A percentile compares a stretch with the other conserved stretches of the same genome.
phyloP scores from a whole-genome alignment of 2,329 filamentous ascomycete species.

The Clonostachys chloroleuca region DNA sequence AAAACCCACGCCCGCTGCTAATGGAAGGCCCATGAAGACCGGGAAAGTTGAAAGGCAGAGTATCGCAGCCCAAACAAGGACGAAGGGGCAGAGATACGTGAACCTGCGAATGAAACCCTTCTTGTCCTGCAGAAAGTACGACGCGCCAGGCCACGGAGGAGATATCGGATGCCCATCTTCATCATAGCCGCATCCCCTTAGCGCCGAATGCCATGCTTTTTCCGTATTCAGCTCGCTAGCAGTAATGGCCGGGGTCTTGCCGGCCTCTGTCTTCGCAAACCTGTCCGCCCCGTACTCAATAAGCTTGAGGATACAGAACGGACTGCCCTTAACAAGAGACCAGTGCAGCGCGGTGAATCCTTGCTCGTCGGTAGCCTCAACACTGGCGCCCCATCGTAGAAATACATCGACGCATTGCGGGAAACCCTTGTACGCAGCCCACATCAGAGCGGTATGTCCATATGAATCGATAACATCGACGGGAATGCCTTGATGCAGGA shows the following conservation, averaged over 20 bases:
- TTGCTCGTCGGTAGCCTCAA: conserved; percentile 84
- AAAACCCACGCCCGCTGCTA: conserved; percentile 62
- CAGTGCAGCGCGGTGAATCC: conserved; percentile 95
- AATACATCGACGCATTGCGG: conserved; percentile 89
- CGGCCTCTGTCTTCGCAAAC: conserved; percentile 82
- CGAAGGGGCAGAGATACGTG: conserved; percentile 84
- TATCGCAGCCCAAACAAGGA: conserved; percentile 67
- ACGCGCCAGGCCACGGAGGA: conserved; percentile 68
- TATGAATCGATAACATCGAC: conserved; percentile 87
- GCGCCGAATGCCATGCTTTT: conserved; percentile 74
- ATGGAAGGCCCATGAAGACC: conserved; percentile 71
- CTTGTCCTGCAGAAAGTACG: conserved; percentile 71
- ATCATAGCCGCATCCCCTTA: conserved; percentile 81
- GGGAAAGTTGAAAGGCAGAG: conserved; percentile 70
- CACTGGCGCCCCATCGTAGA: conserved; percentile 90
- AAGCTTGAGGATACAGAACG: conserved; percentile 85
- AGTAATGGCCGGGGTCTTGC: conserved; percentile 84
- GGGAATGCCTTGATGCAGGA: conserved; percentile 92
- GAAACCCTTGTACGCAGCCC: conserved; percentile 97
- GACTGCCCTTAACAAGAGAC: conserved; percentile 90
- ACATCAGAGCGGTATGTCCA: conserved; percentile 95
- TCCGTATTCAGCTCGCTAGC: conserved; percentile 87
- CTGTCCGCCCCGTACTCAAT: conserved; percentile 94
- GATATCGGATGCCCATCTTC: conserved; percentile 68
- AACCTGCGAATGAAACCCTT: conserved; percentile 77